Base-by-base conservation (phyloP, 768 basidiomycete species). In the Boletus tylopilopsis region DNA sequence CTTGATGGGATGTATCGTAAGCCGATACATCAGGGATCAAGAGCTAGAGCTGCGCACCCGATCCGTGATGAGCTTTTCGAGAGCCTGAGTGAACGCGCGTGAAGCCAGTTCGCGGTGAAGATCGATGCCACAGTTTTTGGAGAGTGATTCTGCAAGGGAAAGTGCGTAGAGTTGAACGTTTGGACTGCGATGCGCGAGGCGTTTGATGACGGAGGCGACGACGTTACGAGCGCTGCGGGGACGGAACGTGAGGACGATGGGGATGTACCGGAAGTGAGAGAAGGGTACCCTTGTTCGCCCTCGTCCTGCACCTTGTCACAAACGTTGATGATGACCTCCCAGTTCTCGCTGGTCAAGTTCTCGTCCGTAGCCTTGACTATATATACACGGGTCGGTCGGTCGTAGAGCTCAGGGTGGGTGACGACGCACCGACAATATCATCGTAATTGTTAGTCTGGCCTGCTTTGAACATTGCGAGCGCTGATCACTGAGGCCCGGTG, bases 351-450 rank as follows among this genome's bases (percentile, higher is more conserved):
- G 1, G 94, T 94, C 50, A 94, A 75, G 67, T 93, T 94, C 79
- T 98, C 96, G 67, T 94, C 92, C n/a, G 96, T 99, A 29, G 95
- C 89, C 72, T 96, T 95, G 60, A 71, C 94, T 96, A 69, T n/a
- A 35, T 39, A 10, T 24, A 11, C 25, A 47, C 29, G 21, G 22
- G 13, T 27, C 18, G 25, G 41, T 58, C 24, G 24, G 59, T 29
- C 25, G 50, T 19, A 37, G 29, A 43, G 46, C 45, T 42, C 25
- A 23, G 42, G 44, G 52, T 7, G 41, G 12, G 46, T 18, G 36
- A 18, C 13, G 29, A 82, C 90, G 66, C 56, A 94, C 94, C 80
- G 68, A 96, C 90, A 49, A 94, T 79, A 45, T 95, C 94, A 63
- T 97, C 94, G 70, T 94, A 96, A 7, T 87, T 76, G 59, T 87